phyloP scores from a whole-genome alignment of 192 early-diverging fungal species.

The Obelidium mucronatum region DNA sequence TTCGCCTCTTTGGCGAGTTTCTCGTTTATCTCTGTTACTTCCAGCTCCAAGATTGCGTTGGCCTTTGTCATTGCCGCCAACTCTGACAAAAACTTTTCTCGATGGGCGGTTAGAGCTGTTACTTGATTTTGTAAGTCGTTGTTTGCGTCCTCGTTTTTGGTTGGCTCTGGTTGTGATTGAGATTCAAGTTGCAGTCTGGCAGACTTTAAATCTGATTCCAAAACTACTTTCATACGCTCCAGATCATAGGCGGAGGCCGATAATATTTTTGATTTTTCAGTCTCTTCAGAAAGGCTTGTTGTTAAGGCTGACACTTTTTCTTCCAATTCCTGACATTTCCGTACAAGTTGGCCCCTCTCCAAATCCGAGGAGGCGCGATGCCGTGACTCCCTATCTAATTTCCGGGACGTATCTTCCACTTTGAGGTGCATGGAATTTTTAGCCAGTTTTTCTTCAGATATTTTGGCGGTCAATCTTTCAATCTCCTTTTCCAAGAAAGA shows the following conservation, averaged over 20 bases:
- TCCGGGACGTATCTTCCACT: conserved; percentile 7
- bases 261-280: neutral
- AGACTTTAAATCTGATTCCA: conserved; percentile 8
- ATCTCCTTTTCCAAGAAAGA: conserved; percentile 32
- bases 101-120: neutral
- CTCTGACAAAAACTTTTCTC: conserved; percentile 10
- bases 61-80: conserved; percentile 36
- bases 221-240: neutral
- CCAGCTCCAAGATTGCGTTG: conserved; percentile 37
- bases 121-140: conserved; percentile 31
- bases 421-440: neutral
- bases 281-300: too few relatives aligned
- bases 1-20: neutral
- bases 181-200: neutral
- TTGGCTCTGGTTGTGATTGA: neutral
- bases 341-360: too few relatives aligned
- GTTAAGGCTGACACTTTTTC: too few relatives aligned
- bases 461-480: conserved; percentile 26
- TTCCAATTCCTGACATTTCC: too few relatives aligned
- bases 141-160: conserved; percentile 6
- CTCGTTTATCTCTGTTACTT: conserved; percentile 38
- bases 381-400: neutral
- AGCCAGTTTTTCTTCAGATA: conserved; percentile 16
- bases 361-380: too few relatives aligned
- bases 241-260: neutral